Conservation (phyloP, 345 rosid genomes). For the Leavenworthia alabamica region DNA sequence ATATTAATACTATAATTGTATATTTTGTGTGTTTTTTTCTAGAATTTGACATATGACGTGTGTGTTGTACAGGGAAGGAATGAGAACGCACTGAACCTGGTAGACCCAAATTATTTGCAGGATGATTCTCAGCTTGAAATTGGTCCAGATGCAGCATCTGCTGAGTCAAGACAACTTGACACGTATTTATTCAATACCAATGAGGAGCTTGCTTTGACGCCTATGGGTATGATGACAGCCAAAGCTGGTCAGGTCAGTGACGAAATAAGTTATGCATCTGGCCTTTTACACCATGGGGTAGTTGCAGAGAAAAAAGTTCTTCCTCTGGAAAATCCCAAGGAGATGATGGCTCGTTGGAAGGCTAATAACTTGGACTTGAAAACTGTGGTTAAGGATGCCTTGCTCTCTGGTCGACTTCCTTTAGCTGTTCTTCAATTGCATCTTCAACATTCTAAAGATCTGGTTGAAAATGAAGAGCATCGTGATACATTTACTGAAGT, state of each 20-base stretch:
- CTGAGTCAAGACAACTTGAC: slow-evolving; percentile 33
- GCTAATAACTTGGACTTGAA: slow-evolving; percentile 68
- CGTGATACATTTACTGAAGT: slow-evolving; percentile 86
- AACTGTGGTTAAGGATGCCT: slow-evolving; percentile 90
- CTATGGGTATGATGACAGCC: slow-evolving; percentile 37
- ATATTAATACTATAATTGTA: neutral
- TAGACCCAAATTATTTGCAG: slow-evolving; percentile 32
- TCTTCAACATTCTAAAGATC: slow-evolving; percentile 71
- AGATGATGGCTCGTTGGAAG: slow-evolving; percentile 98
- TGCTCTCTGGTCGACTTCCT: slow-evolving; percentile 90
- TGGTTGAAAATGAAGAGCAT: slow-evolving; percentile 43
- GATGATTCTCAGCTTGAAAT: slow-evolving; percentile 57
- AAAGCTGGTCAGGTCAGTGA: slow-evolving; percentile 35
- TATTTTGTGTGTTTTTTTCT: slow-evolving; percentile 13
- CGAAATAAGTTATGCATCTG: slow-evolving; percentile 45
- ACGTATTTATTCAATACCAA: slow-evolving; percentile 24
- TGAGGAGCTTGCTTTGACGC: slow-evolving; percentile 55
- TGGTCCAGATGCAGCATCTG: slow-evolving; percentile 37
- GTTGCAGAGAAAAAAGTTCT: slow-evolving; percentile 46
- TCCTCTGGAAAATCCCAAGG: slow-evolving; percentile 84
- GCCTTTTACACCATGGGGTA: slow-evolving; percentile 42
- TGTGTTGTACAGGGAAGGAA: slow-evolving; percentile 46
- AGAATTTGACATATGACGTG: slow-evolving; percentile 15
- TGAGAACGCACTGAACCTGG: slow-evolving; percentile 39
- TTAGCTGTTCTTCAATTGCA: slow-evolving; percentile 95